Base-by-base conservation (phyloP, 2,329 filamentous ascomycete species). In the Curvularia sp. region DNA sequence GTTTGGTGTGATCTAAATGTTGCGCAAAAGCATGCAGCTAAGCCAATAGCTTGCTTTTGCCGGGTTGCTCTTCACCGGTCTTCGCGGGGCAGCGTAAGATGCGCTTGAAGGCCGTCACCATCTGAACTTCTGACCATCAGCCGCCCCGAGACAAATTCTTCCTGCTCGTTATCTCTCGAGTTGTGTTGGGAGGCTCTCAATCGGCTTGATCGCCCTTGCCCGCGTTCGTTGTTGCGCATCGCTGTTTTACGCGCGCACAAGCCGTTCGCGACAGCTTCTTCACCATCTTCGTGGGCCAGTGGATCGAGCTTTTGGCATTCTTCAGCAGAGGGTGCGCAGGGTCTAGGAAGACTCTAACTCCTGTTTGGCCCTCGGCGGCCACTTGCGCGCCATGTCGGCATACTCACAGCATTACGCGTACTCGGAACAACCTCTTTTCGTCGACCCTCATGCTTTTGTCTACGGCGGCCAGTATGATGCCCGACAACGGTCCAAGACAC, bases 1-100 rank as follows among this genome's bases (percentile, higher is more conserved):
- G 70, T 67, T 69, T 71, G 66, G 72, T 71, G 68, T 57, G 60
- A 71, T 68, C 61, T 65, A 64, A 59, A 67, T 63, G 67, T 62
- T 70, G 68, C 69, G 66, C 69, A 70, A 55, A 59, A 57, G 56
- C 59, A 69, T 75, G 67, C 67, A 66, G 68, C 70, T 74, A 70
- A 61, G 58, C 70, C 72, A 72, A 72, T 73, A 69, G 68, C 64
- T 63, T 67, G 68, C 69, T 68, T 68, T 61, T 63, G 48, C 57
- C 60, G 64, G 47, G 62, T 62, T 58, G 41, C 56, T 64, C 58
- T 69, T 76, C 65, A 77, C 75, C 75, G 75, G 75, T 75, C 63
- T 52, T 67, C 64, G 74, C 70, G 73, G 74, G 72, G 73, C 63
- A 65, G 59, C 58, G 65, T 74, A 62, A 70, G 67, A 66, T 69